Conservation (phyloP, 2,329 filamentous ascomycete genomes). For the Xylaria multiplex region DNA sequence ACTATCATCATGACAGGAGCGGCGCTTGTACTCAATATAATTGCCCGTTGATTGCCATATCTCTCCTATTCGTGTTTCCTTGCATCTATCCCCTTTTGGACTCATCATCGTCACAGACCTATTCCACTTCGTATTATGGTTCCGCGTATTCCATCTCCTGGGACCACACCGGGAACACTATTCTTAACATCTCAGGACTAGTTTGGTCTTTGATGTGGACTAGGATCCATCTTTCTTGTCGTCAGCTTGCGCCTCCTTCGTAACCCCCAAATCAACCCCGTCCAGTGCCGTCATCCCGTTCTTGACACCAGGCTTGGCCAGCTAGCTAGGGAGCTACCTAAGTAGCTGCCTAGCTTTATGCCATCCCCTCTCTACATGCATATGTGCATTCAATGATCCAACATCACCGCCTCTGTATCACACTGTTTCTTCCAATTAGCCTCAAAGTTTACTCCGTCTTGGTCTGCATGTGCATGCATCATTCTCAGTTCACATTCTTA, state of each 20-base stretch:
- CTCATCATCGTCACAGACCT: slow-evolving; percentile 21
- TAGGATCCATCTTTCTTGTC: slow-evolving; percentile 34
- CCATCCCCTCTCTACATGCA: slow-evolving; percentile 10
- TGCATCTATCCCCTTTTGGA: not conserved
- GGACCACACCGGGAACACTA: not conserved
- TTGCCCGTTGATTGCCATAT: not conserved
- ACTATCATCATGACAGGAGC: not conserved
- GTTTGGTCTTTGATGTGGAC: slow-evolving; percentile 17
- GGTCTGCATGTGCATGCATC: slow-evolving; percentile 4
- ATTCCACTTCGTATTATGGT: too few species aligned
- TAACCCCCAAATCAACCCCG: slow-evolving; percentile 16
- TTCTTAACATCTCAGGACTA: slow-evolving; percentile 17
- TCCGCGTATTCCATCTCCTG: not conserved
- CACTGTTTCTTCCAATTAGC: slow-evolving; percentile 7
- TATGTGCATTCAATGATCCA: slow-evolving; percentile 10
- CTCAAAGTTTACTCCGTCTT: slow-evolving; percentile 1
- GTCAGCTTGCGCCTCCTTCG: slow-evolving; percentile 31
- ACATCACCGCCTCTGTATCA: slow-evolving; percentile 3
- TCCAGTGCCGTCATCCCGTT: slow-evolving; percentile 29
- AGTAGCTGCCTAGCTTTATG: slow-evolving; percentile 18
- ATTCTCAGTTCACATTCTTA: slow-evolving; percentile 15
- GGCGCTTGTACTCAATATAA: not conserved
- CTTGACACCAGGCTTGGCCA: slow-evolving; percentile 25
- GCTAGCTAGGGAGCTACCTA: slow-evolving; percentile 4
- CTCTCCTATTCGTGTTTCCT: not conserved